Evolutionary conservation across 2,329 filamentous ascomycete species (phyloP).

Genomic region (Penicillium vulpinum): DNA sequence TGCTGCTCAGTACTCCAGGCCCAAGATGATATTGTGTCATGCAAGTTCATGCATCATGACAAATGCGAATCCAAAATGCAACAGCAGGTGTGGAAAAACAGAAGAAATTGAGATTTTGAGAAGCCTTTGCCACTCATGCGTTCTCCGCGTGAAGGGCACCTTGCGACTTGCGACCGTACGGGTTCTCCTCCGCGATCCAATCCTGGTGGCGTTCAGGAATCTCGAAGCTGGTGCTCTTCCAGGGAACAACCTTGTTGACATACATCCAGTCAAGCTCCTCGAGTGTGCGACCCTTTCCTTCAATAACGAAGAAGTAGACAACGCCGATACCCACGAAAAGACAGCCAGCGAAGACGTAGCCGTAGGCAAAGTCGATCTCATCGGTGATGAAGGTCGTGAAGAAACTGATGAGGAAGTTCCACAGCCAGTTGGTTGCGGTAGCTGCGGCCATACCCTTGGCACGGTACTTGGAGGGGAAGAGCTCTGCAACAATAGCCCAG

Average conservation of each 20-base stretch:
- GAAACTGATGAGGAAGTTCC: conserved; percentile 73
- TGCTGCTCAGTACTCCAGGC: conserved; percentile 11
- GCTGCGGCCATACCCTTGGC: conserved; percentile 78
- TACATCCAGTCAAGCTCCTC: conserved; percentile 79
- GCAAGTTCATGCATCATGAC: conserved; percentile 8
- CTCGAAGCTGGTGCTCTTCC: conserved; percentile 56
- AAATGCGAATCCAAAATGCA: conserved; percentile 3
- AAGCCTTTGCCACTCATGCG: conserved; percentile 16
- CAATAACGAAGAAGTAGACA: conserved; percentile 74
- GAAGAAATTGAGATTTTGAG: not conserved
- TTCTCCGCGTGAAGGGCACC: conserved; percentile 30
- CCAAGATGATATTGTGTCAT: conserved; percentile 5
- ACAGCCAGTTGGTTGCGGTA: conserved; percentile 74
- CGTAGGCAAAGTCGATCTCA: conserved; percentile 70
- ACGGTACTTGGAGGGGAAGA: conserved; percentile 52
- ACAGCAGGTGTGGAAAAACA: not conserved
- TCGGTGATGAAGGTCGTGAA: conserved; percentile 76
- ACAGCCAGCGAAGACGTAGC: conserved; percentile 74
- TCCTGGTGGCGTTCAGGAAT: conserved; percentile 25
- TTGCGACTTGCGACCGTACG: conserved; percentile 25
- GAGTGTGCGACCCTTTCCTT: conserved; percentile 67
- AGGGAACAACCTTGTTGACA: conserved; percentile 60
- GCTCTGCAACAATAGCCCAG: conserved; percentile 49
- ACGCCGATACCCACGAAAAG: conserved; percentile 63
- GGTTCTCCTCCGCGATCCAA: conserved; percentile 19